phyloP scores from a whole-genome alignment of 2,329 filamentous ascomycete species.

The Diaporthe citri region DNA sequence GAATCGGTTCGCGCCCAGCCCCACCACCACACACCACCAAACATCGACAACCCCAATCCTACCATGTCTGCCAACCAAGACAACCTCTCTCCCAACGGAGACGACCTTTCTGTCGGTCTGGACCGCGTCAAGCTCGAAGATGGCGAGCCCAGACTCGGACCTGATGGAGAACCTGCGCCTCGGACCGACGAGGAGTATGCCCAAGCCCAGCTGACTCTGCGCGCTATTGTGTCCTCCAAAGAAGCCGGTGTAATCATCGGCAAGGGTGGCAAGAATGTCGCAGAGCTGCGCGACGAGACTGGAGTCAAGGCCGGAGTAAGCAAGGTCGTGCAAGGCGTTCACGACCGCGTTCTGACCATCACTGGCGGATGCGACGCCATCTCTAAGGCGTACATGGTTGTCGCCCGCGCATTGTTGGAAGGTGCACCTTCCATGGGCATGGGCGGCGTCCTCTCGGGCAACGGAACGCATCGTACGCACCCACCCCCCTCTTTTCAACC shows the following conservation, averaged over 20 bases:
- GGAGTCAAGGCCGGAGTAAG: constrained; percentile 98
- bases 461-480: constrained; percentile 92
- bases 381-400: constrained; percentile 91
- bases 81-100: constrained; percentile 67
- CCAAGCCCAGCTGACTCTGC: constrained; percentile 89
- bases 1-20: constrained; percentile 21
- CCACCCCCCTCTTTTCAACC: background rate
- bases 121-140: constrained; percentile 77
- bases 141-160: constrained; percentile 70
- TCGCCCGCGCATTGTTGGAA: constrained; percentile 90
- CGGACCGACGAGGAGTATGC: constrained; percentile 98
- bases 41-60: constrained; percentile 36
- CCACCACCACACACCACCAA: background rate
- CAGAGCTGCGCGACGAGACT: constrained; percentile 95
- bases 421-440: constrained; percentile 96
- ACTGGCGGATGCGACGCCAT: constrained; percentile 90
- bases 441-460: constrained; percentile 88
- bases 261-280: constrained; percentile 98
- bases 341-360: constrained; percentile 96
- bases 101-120: constrained; percentile 71
- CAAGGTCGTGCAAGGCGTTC: constrained; percentile 97
- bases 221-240: constrained; percentile 98
- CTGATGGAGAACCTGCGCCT: constrained; percentile 82
- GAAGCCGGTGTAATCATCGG: constrained; percentile 99
- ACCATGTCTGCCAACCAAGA: constrained; percentile 76